phyloP scores from a whole-genome alignment of 169 alveolate species.

The Eimeria necatrix region DNA sequence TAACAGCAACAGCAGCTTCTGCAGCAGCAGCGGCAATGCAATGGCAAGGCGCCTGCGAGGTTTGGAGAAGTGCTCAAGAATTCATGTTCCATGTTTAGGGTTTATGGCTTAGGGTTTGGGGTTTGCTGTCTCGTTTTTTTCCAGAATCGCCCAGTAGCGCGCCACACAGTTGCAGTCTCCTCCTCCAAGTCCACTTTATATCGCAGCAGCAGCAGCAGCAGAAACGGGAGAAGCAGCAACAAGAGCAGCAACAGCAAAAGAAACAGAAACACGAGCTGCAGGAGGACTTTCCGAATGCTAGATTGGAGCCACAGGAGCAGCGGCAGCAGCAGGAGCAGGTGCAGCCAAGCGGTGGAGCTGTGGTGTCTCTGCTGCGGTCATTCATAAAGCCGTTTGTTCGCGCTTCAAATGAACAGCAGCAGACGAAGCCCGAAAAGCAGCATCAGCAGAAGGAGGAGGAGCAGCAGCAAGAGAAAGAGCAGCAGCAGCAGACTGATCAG shows the following conservation, averaged over 20 bases:
- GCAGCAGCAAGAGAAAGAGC: slow-evolving; percentile 14
- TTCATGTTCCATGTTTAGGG: neutral
- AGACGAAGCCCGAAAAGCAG: neutral
- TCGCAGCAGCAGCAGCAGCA: slow-evolving; percentile 35
- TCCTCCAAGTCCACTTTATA: neutral
- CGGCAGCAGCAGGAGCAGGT: slow-evolving; percentile 8
- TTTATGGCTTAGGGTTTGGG: slow-evolving; percentile 23
- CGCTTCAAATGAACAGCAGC: neutral
- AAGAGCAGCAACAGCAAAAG: neutral
- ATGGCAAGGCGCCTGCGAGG: neutral
- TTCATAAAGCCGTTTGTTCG: slow-evolving; percentile 40
- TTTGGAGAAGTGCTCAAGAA: neutral
- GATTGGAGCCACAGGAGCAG: neutral
- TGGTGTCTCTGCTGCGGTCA: slow-evolving; percentile 44
- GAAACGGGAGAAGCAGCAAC: slow-evolving; percentile 24
- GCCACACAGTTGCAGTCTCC: neutral
- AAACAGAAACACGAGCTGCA: neutral
- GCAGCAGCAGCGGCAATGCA: neutral
- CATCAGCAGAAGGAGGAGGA: neutral
- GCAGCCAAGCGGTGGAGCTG: slow-evolving; percentile 27
- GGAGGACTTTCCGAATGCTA: neutral
- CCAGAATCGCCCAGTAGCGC: neutral
- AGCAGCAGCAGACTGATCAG: neutral
- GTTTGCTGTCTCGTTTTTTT: neutral
- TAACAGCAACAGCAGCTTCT: neutral